A percentile compares a stretch with the other conserved stretches of the same genome.
phyloP scores from a whole-genome alignment of 78 protist species.

The Trichosphaerium sp. region DNA sequence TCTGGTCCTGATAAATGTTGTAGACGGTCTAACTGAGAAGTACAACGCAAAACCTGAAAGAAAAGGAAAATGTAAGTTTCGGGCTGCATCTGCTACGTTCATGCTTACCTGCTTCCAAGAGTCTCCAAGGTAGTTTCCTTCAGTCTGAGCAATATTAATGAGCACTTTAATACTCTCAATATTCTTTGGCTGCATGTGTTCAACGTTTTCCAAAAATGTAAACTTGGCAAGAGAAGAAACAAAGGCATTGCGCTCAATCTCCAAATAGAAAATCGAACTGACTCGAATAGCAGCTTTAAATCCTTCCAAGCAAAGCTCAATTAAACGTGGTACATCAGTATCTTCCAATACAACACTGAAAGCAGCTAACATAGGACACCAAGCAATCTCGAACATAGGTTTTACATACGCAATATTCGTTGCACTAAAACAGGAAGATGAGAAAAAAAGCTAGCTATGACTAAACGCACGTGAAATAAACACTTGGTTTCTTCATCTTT shows the following conservation, averaged over 20 bases:
- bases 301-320: constrained; percentile 65
- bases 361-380: constrained; percentile 65
- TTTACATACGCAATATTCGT: constrained; percentile 21
- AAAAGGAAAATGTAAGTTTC: too few relatives aligned
- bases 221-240: constrained; percentile 77
- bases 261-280: constrained; percentile 47
- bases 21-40: constrained; percentile 69
- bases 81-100: too few relatives aligned
- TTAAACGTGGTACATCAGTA: constrained; percentile 19
- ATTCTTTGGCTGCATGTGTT: constrained; percentile 67
- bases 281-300: constrained; percentile 56
- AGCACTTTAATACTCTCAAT: constrained; percentile 65
- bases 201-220: constrained; percentile 43
- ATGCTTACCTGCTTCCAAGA: constrained; percentile 82
- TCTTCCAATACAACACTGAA: constrained; percentile 60
- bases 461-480: too few relatives aligned
- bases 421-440: constrained; percentile 29
- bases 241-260: constrained; percentile 81
- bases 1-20: too few relatives aligned
- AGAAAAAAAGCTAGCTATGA: neutral
- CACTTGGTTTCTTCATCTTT: too few relatives aligned
- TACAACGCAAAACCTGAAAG: constrained; percentile 43
- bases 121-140: constrained; percentile 71
- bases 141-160: constrained; percentile 57
- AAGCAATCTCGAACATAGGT: constrained; percentile 50